Conservation (phyloP, 2,329 filamentous ascomycete genomes). For the Nigrospora sphaerica region DNA sequence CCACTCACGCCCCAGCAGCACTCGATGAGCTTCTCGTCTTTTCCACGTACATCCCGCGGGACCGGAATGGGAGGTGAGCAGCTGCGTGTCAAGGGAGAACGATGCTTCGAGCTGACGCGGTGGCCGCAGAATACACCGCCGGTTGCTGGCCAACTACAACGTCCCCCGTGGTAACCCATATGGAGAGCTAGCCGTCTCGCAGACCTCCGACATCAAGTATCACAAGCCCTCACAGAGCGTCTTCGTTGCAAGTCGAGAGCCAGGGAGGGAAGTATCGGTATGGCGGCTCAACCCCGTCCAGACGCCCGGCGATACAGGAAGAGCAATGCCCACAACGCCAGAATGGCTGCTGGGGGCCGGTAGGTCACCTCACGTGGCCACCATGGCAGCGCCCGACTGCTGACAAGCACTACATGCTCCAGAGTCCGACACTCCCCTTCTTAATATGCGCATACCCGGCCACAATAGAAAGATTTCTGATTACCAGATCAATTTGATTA, state of each 20-base stretch:
- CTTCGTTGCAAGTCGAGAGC: conserved; percentile 32
- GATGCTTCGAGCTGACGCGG: background rate
- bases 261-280: conserved; percentile 23
- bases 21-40: conserved; percentile 6
- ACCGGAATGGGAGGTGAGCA: conserved; percentile 32
- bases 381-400: too few relatives aligned
- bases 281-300: conserved; percentile 30
- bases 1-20: background rate
- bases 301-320: conserved; percentile 10
- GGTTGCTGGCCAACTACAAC: conserved; percentile 11
- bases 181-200: conserved; percentile 26
- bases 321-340: conserved; percentile 15
- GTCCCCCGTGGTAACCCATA: conserved; percentile 7
- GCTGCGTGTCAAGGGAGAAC: background rate
- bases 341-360: conserved; percentile 26
- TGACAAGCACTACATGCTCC: background rate
- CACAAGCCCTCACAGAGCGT: conserved; percentile 33
- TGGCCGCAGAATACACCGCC: conserved; percentile 11
- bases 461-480: conserved; percentile 13
- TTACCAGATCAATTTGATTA: conserved; percentile 26
- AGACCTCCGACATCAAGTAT: conserved; percentile 41
- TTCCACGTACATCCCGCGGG: conserved; percentile 34
- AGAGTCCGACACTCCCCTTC: conserved; percentile 4
- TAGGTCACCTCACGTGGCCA: conserved; percentile 1
- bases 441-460: conserved; percentile 6